These are phyloP conservation scores for Rhodocollybia butyracea DNA, from an alignment of 768 basidiomycete species.

Conservation along the genomic window DNA sequence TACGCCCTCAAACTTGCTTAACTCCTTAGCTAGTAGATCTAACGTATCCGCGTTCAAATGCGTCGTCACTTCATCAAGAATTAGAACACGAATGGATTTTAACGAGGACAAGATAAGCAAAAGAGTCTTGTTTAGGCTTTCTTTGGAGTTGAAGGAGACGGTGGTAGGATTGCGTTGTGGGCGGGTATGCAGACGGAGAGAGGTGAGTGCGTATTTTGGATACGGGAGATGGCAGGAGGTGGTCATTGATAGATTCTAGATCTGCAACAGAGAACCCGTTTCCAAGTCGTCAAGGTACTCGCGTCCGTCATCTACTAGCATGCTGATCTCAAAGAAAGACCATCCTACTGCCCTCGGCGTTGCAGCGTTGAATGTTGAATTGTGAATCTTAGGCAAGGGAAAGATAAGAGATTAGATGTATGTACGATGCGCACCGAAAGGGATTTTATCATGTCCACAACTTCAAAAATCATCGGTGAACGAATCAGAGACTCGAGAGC, in stretches of 20 bases:
- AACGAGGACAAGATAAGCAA: slow-evolving; percentile 30
- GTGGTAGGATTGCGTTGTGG: slow-evolving; percentile 52
- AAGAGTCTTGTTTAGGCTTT: slow-evolving; percentile 20
- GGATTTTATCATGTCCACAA: slow-evolving; percentile 45
- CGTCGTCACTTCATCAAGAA: too few species aligned
- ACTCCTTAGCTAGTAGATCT: too few species aligned
- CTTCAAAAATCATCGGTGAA: not conserved
- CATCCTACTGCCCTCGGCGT: slow-evolving; percentile 93
- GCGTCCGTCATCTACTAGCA: slow-evolving; percentile 94
- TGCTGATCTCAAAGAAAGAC: slow-evolving; percentile 61
- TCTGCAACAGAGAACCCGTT: not conserved
- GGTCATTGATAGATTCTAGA: not conserved
- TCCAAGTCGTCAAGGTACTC: slow-evolving; percentile 23
- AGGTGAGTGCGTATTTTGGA: slow-evolving; percentile 33
- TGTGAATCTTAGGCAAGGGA: slow-evolving; percentile 80
- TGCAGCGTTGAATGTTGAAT: slow-evolving; percentile 82
- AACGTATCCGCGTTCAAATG: too few species aligned
- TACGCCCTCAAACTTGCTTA: too few species aligned
- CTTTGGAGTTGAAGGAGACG: slow-evolving; percentile 17
- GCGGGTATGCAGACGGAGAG: slow-evolving; percentile 54
- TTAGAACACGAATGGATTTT: too few species aligned
- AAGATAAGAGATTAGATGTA: slow-evolving; percentile 44
- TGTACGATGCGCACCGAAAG: slow-evolving; percentile 24
- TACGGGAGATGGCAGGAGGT: slow-evolving; percentile 29
- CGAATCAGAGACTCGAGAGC: slow-evolving; percentile 10